phyloP scores from a whole-genome alignment of 1,139 yeast genomes.

The Suhomyces bolitotheri region DNA sequence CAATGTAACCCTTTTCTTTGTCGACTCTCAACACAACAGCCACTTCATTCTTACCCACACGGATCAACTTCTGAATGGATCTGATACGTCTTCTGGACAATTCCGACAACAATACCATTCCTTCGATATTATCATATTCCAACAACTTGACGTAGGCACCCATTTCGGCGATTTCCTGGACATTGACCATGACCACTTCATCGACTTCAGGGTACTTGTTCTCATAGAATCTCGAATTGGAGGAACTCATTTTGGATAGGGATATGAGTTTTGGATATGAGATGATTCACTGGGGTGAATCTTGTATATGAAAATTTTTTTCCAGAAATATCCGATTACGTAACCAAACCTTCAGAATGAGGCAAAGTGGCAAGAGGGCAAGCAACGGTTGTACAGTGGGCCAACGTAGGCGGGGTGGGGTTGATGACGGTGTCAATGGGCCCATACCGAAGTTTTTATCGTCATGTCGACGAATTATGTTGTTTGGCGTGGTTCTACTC shows the following conservation, averaged over 20 bases:
- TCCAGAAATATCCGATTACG: slow-evolving; percentile 4
- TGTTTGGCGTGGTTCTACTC: too few species aligned
- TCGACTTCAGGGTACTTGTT: slow-evolving; percentile 99
- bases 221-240: slow-evolving; percentile 95
- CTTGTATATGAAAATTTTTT: slow-evolving; percentile 11
- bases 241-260: slow-evolving; percentile 61
- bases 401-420: too few species aligned
- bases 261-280: slow-evolving; percentile 3
- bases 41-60: slow-evolving; percentile 98
- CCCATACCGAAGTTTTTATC: too few species aligned
- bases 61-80: slow-evolving; percentile 93
- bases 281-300: slow-evolving; percentile 11
- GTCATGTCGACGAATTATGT: too few species aligned
- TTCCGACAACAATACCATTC: slow-evolving; percentile 95
- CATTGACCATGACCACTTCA: slow-evolving; percentile 98
- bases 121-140: slow-evolving; percentile 97
- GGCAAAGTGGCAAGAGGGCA: not conserved
- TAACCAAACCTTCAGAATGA: slow-evolving; percentile 1
- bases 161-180: slow-evolving; percentile 97
- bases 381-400: too few species aligned
- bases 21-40: slow-evolving; percentile 99
- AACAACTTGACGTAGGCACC: slow-evolving; percentile 94
- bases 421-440: too few species aligned
- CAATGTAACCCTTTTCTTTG: slow-evolving; percentile 97
- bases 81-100: slow-evolving; percentile 98